A percentile compares a stretch with the other conserved stretches of the same genome.
phyloP scores from a whole-genome alignment of 805 yeast genomes.

The Tetrapisispora pingtungensis region DNA sequence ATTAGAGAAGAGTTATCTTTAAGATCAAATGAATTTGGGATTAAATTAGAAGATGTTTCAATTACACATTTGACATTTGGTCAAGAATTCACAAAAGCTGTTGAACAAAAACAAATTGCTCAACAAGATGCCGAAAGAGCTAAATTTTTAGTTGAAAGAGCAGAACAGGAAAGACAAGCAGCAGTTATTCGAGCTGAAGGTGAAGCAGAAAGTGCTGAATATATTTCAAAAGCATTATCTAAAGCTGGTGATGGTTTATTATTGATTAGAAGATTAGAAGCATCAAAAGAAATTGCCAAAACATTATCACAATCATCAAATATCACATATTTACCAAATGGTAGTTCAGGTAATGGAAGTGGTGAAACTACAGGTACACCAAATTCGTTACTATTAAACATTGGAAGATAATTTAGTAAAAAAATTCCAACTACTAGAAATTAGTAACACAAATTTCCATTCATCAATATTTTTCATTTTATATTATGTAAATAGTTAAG shows the following conservation, averaged over 20 bases:
- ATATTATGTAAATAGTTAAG: too few relatives aligned
- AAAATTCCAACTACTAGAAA: not conserved
- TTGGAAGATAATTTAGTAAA: slow-evolving; percentile 51
- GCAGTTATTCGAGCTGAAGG: slow-evolving; percentile 95
- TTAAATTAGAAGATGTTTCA: slow-evolving; percentile 90
- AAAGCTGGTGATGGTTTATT: slow-evolving; percentile 95
- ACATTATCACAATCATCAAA: slow-evolving; percentile 77
- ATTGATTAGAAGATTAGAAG: slow-evolving; percentile 90
- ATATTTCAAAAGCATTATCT: slow-evolving; percentile 80
- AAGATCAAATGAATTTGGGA: slow-evolving; percentile 82
- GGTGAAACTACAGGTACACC: slow-evolving; percentile 29
- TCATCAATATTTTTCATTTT: too few relatives aligned
- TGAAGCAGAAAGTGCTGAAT: slow-evolving; percentile 97
- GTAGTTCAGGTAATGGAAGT: slow-evolving; percentile 17
- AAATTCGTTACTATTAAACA: slow-evolving; percentile 53
- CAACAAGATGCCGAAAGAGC: slow-evolving; percentile 99
- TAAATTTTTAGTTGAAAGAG: slow-evolving; percentile 82
- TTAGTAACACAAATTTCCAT: too few relatives aligned
- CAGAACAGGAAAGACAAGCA: slow-evolving; percentile 96
- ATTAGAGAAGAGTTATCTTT: slow-evolving; percentile 76
- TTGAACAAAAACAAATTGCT: slow-evolving; percentile 97
- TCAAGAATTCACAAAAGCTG: slow-evolving; percentile 92
- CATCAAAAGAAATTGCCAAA: slow-evolving; percentile 88
- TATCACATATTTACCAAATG: slow-evolving; percentile 76
- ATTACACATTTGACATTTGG: slow-evolving; percentile 98